phyloP scores from a whole-genome alignment of 1,139 yeast species.

The Kurtzmaniella quercitrusa region DNA sequence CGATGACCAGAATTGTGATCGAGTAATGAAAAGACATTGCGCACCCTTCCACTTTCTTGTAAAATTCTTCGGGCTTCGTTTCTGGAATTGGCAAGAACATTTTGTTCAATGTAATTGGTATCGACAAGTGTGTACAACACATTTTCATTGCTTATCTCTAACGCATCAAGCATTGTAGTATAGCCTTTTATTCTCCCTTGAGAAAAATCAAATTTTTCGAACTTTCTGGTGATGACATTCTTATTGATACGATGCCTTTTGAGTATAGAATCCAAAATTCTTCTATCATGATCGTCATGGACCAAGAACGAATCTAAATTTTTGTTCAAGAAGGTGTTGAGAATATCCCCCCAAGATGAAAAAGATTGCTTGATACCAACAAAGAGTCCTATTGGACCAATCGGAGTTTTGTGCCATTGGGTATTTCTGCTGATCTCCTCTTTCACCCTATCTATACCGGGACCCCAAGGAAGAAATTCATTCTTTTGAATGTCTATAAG shows the following conservation, averaged over 20 bases:
- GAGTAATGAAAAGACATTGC: slow-evolving; percentile 41
- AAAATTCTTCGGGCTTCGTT: slow-evolving; percentile 45
- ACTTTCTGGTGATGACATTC: slow-evolving; percentile 50
- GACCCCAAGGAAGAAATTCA: slow-evolving; percentile 46
- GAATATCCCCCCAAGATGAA: slow-evolving; percentile 55
- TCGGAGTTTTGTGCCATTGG: slow-evolving; percentile 47
- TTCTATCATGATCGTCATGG: slow-evolving; percentile 57
- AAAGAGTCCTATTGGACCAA: slow-evolving; percentile 81
- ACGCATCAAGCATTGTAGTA: slow-evolving; percentile 55
- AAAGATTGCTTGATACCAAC: slow-evolving; percentile 54
- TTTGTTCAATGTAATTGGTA: slow-evolving; percentile 53
- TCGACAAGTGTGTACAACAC: slow-evolving; percentile 66
- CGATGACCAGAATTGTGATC: slow-evolving; percentile 41
- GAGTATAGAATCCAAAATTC: slow-evolving; percentile 42
- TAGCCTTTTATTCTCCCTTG: slow-evolving; percentile 24
- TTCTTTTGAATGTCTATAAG: slow-evolving; percentile 21
- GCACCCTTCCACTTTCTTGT: slow-evolving; percentile 30
- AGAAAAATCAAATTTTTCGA: slow-evolving; percentile 53
- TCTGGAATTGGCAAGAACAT: slow-evolving; percentile 49
- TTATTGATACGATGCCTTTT: slow-evolving; percentile 19
- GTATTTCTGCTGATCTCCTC: slow-evolving; percentile 31
- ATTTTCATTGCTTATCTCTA: slow-evolving; percentile 51
- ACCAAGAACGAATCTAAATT: slow-evolving; percentile 67
- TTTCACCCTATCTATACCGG: slow-evolving; percentile 36
- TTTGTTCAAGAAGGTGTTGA: slow-evolving; percentile 49